Conservation (phyloP, 2,329 filamentous ascomycete genomes). For the Fusarium succisae region DNA sequence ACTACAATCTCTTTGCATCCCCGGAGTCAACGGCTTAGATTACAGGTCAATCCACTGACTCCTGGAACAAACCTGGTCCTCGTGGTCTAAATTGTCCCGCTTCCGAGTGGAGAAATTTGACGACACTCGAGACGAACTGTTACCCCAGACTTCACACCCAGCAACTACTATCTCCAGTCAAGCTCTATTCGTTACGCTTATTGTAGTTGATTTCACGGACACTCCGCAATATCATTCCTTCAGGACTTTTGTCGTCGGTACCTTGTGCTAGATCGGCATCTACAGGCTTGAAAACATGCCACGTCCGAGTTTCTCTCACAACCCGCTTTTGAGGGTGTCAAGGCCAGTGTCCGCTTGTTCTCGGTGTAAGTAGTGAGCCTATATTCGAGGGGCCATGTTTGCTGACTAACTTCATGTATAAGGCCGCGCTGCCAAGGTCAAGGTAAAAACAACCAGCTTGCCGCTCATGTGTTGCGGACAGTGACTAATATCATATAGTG, state of each 20-base stretch:
- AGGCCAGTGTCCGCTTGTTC: slow-evolving; percentile 83
- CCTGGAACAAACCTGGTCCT: slow-evolving; percentile 26
- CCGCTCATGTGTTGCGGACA: neutral
- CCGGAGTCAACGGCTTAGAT: neutral
- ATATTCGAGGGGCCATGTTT: neutral
- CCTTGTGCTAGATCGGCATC: neutral
- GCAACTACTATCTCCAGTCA: slow-evolving; percentile 19
- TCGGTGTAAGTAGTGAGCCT: slow-evolving; percentile 63
- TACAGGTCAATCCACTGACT: slow-evolving; percentile 11
- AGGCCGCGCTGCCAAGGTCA: slow-evolving; percentile 90
- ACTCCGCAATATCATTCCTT: neutral
- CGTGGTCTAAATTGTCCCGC: slow-evolving; percentile 33
- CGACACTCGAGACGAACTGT: slow-evolving; percentile 37
- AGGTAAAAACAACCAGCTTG: slow-evolving; percentile 57
- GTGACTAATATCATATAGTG: slow-evolving; percentile 63
- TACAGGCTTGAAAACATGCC: slow-evolving; percentile 48
- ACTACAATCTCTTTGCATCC: slow-evolving; percentile 9
- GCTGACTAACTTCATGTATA: neutral
- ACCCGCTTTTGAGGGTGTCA: slow-evolving; percentile 76
- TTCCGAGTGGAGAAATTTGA: slow-evolving; percentile 41
- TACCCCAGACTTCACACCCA: slow-evolving; percentile 18
- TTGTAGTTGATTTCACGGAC: neutral
- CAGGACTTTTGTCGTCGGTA: neutral
- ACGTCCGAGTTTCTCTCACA: slow-evolving; percentile 60
- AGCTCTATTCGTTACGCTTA: slow-evolving; percentile 3